These are phyloP conservation scores for Saposhnikovia divaricata DNA, from an alignment of 129 eudicot species.

Conservation along the genomic window DNA sequence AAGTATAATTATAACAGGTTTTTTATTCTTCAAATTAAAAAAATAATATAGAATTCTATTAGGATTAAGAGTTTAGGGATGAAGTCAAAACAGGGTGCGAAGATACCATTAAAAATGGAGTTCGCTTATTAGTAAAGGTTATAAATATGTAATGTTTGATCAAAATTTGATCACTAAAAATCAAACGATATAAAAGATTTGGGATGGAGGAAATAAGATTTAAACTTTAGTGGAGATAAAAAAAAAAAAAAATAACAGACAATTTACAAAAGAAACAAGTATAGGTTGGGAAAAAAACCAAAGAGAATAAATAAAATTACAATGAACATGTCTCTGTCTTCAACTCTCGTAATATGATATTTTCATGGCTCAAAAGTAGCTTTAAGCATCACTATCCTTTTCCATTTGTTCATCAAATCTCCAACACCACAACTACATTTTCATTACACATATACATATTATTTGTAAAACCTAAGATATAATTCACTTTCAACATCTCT, in stretches of 20 bases:
- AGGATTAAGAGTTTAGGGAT: too few relatives aligned
- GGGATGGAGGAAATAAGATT: too few relatives aligned
- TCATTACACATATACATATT: not conserved
- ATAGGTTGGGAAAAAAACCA: not conserved
- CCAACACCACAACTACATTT: not conserved
- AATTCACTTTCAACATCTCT: not conserved
- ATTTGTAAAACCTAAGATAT: not conserved
- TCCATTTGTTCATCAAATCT: not conserved
- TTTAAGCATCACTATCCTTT: not conserved
- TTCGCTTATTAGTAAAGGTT: too few relatives aligned
- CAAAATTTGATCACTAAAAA: too few relatives aligned
- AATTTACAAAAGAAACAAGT: not conserved
- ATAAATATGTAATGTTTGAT: too few relatives aligned
- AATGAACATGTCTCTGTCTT: not conserved
- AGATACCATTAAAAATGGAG: too few relatives aligned
- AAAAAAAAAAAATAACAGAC: not conserved
- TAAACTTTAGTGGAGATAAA: not conserved
- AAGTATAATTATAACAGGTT: too few relatives aligned
- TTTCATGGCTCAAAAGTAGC: slow-evolving; percentile 1
- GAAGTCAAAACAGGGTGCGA: too few relatives aligned
- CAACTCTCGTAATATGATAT: not conserved
- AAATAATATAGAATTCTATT: too few relatives aligned
- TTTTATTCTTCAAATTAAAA: too few relatives aligned
- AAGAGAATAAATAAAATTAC: not conserved
- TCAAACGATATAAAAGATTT: too few relatives aligned